Evolutionary conservation across 106 monocot genomes (phyloP).

Genomic region (Dendrobium nobile): DNA sequence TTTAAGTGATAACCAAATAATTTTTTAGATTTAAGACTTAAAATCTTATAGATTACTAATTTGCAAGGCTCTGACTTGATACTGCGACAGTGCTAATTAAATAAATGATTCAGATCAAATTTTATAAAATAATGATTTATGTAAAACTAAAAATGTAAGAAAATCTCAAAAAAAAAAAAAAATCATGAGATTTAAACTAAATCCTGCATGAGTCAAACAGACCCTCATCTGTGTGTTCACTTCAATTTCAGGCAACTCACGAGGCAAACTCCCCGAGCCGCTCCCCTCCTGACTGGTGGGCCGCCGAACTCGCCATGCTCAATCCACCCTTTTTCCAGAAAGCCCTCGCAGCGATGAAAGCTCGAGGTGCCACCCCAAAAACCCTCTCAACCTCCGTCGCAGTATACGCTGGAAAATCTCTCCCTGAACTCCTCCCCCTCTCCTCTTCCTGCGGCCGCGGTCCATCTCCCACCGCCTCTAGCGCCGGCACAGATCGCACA

Average conservation of each 20-base stretch:
- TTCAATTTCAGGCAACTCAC: constrained; percentile 30
- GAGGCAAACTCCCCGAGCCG: constrained; percentile 52
- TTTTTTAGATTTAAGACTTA: too few relatives aligned
- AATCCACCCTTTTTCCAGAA: constrained; percentile 32
- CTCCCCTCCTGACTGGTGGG: constrained; percentile 75
- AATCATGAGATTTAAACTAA: too few relatives aligned
- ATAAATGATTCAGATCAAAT: too few relatives aligned
- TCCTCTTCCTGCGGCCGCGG: not conserved
- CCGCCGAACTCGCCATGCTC: constrained; percentile 40
- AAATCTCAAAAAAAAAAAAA: too few relatives aligned
- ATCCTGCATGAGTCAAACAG: too few relatives aligned
- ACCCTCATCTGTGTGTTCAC: not conserved
- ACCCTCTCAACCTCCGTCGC: constrained; percentile 33
- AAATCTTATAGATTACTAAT: too few relatives aligned
- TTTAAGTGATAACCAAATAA: too few relatives aligned
- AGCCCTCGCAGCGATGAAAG: constrained; percentile 39
- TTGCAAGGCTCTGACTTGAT: too few relatives aligned
- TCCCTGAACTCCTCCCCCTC: constrained; percentile 31
- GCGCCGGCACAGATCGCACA: not conserved
- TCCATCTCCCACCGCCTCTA: not conserved
- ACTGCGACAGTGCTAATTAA: too few relatives aligned
- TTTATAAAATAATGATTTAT: not conserved
- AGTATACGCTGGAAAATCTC: constrained; percentile 37
- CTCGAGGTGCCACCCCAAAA: constrained; percentile 30
- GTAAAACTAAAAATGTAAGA: too few relatives aligned